A percentile compares a stretch with the other conserved stretches of the same genome.
These are phyloP conservation scores for Cytospora mali DNA, from an alignment of 2,329 filamentous ascomycete genomes.

Conservation along the genomic window DNA sequence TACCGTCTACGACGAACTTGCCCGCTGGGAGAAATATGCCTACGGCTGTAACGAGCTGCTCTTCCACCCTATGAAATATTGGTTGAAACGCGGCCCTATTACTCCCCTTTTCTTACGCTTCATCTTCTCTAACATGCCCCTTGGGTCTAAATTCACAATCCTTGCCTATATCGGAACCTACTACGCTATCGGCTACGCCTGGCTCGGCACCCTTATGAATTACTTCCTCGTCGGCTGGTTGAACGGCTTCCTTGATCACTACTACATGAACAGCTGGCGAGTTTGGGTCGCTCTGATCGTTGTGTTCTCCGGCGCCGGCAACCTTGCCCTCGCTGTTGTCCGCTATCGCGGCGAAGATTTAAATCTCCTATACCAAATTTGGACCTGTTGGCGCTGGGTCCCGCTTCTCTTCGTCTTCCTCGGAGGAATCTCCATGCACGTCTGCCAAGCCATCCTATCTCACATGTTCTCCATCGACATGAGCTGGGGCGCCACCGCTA, in stretches of 20 bases:
- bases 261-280: constrained; percentile 77
- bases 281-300: constrained; percentile 80
- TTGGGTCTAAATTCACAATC: constrained; percentile 76
- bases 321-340: background rate
- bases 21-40: constrained; percentile 85
- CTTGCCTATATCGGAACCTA: constrained; percentile 79
- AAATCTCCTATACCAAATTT: constrained; percentile 57
- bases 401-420: constrained; percentile 77
- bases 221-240: constrained; percentile 78
- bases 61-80: constrained; percentile 75
- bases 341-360: constrained; percentile 35
- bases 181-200: constrained; percentile 75
- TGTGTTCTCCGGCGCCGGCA: constrained; percentile 59
- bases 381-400: constrained; percentile 73
- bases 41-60: constrained; percentile 83
- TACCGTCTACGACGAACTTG: constrained; percentile 82
- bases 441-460: constrained; percentile 75
- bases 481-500: constrained; percentile 81
- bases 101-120: constrained; percentile 78
- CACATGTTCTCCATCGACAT: constrained; percentile 88
- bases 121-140: constrained; percentile 70
- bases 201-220: constrained; percentile 72
- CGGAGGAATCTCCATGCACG: constrained; percentile 77
- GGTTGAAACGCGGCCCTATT: constrained; percentile 75
- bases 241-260: constrained; percentile 76